Conservation (phyloP, 202 grass and related monocot genomes). For the Hordeum pubiflorum region DNA sequence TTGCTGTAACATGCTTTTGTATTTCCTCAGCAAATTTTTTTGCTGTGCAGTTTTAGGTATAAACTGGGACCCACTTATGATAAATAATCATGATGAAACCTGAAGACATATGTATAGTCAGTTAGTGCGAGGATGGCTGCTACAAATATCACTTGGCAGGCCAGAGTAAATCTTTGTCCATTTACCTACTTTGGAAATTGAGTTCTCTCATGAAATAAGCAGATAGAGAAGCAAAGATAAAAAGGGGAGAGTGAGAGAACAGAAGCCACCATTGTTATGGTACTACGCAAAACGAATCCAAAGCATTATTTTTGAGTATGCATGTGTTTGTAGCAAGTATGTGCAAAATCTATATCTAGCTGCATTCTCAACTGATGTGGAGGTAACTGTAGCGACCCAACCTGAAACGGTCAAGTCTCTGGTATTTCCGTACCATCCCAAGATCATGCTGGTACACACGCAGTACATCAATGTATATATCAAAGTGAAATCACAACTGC, state of each 20-base stretch:
- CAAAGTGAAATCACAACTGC: too few relatives aligned
- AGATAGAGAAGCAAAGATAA: neutral
- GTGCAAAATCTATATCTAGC: conserved; percentile 50
- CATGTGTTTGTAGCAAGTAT: conserved; percentile 35
- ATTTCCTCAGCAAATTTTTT: neutral
- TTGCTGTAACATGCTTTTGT: neutral
- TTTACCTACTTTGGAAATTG: neutral
- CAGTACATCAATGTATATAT: too few relatives aligned
- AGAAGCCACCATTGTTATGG: neutral
- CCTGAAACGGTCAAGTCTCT: too few relatives aligned
- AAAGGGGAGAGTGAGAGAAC: neutral
- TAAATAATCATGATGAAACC: neutral
- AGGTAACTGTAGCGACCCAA: too few relatives aligned
- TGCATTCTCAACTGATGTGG: conserved; percentile 40
- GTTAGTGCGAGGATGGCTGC: neutral
- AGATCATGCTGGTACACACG: too few relatives aligned
- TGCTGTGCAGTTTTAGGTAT: neutral
- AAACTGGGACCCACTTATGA: neutral
- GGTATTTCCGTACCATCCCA: too few relatives aligned
- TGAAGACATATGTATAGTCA: neutral
- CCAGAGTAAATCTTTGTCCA: neutral
- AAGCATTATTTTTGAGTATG: neutral
- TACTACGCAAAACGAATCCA: too few relatives aligned
- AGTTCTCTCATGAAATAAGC: neutral
- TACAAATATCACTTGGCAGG: neutral